Percentiles rank a stretch among this genome's conserved stretches.
phyloP scores from a whole-genome alignment of 208 protist species.

The Crithidia bombi region DNA sequence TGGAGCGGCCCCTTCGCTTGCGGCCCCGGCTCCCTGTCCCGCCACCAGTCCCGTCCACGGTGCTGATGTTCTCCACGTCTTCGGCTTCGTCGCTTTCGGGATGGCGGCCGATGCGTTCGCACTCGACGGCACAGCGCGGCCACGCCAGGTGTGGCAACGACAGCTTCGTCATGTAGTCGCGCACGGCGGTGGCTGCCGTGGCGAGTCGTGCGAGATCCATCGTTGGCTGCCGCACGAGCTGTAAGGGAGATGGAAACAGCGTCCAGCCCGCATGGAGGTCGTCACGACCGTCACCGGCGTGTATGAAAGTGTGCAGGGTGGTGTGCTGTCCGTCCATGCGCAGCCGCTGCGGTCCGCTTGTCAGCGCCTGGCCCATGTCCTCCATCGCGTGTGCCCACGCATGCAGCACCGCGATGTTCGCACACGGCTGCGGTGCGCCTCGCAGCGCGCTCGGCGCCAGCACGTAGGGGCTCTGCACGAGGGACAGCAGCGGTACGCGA shows the following conservation, averaged over 20 bases:
- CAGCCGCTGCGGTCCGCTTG: conserved; percentile 14
- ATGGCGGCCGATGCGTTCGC: conserved; percentile 8
- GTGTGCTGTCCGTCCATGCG: conserved; percentile 12
- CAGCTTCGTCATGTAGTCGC: conserved; percentile 20
- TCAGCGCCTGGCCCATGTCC: conserved; percentile 6
- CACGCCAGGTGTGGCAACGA: conserved; percentile 28
- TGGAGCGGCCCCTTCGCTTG: no score
- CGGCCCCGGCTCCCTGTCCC: background rate
- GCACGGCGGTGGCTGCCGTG: conserved; percentile 17
- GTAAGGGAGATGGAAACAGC: conserved; percentile 13
- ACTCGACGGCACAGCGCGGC: conserved; percentile 18
- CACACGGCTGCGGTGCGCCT: conserved; percentile 35
- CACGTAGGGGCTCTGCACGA: conserved; percentile 34
- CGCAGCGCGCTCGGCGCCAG: conserved; percentile 19
- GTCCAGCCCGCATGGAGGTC: background rate
- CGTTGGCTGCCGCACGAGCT: conserved; percentile 44
- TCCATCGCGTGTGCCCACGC: conserved; percentile 31
- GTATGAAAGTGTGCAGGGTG: conserved; percentile 19
- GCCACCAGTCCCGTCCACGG: no score
- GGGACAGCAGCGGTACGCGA: conserved; percentile 41
- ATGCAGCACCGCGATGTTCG: conserved; percentile 50
- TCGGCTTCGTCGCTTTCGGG: background rate
- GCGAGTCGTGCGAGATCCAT: conserved; percentile 33
- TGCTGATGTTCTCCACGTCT: background rate
- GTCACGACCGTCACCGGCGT: background rate